Base-by-base conservation (phyloP, 345 rosid genomes). In the Mallotus nudiflorus region DNA sequence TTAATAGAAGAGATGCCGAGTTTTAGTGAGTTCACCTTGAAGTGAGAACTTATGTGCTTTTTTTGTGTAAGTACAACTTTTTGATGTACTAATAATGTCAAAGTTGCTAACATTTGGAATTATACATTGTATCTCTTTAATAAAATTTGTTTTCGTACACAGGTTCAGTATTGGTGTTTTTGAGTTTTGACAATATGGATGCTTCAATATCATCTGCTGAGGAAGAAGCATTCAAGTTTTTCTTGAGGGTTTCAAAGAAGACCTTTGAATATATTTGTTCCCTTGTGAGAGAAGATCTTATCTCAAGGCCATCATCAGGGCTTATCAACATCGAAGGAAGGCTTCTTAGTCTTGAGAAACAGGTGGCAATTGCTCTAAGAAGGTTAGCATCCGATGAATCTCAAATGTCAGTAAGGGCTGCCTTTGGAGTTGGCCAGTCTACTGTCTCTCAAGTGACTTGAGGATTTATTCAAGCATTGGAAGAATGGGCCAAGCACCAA, bases 361-460 rank as follows among this genome's bases (percentile, higher is more conserved):
- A 93, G 77, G 98, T 91, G 53, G 98, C 98, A 15, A 93, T 93
- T 56, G 94, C 98, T 58, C 74, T 91, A 0, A 79, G 98, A 80
- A 84, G 95, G 77, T 71, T 94, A 67, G 98, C 98, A 4, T 94
- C 98, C 2, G 97, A 97, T 15, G 96, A 94, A 52, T 94, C 98
- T 70, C 98, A 94, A 74, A 97, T 94, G 70, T 94, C 95, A 0
- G 95, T 94, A 2, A 97, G 96, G 22, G 90, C 88, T 35, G 84
- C 98, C 67, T 91, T 94, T 53, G 90, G 97, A 49, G 97, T 92
- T 39, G 97, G 99, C 61, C 99, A 92, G 56, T 95, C 99, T 31
- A 95, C 99, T 0, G 99, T 95, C 52, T 95, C 99, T 60, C 99
- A 92, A 77, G 97, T 92, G 65, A 94, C 97, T 9, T 94, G 99